Conservation (phyloP, 2,329 filamentous ascomycete species). For the Nothomitra cinnamomea region DNA sequence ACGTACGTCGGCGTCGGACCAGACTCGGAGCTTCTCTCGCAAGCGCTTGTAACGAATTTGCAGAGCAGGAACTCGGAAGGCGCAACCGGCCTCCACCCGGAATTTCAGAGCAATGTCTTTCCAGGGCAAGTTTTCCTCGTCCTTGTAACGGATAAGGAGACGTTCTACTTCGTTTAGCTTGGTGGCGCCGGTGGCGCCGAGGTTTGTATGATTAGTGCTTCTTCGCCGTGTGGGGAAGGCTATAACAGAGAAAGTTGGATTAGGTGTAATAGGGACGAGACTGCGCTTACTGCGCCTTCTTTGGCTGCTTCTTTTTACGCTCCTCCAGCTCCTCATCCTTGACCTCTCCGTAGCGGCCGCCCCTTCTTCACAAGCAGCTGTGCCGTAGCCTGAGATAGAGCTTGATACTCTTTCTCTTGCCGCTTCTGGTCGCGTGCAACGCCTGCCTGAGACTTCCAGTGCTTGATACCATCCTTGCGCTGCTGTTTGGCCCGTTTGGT, state of each 20-base stretch:
- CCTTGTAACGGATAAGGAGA: constrained; percentile 32
- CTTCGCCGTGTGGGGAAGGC: not conserved
- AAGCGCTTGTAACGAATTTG: constrained; percentile 38
- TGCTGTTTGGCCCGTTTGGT: no score
- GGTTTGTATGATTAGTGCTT: not conserved
- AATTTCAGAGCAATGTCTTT: constrained; percentile 36
- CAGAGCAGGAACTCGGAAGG: constrained; percentile 32
- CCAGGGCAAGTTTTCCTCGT: constrained; percentile 35
- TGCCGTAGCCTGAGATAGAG: not conserved
- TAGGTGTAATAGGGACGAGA: not conserved
- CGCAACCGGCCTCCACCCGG: constrained; percentile 29
- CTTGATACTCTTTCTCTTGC: not conserved
- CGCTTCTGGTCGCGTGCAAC: not conserved
- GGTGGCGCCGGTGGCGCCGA: not conserved
- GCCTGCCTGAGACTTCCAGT: not conserved
- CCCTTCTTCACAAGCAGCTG: not conserved
- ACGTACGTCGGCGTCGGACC: constrained; percentile 30
- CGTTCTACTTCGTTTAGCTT: constrained; percentile 34
- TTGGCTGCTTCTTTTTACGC: not conserved
- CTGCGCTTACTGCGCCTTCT: not conserved
- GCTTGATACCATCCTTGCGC: no score
- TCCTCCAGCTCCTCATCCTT: not conserved
- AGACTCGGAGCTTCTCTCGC: constrained; percentile 31
- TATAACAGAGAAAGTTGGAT: not conserved
- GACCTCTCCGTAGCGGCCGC: not conserved